A percentile compares a stretch with the other conserved stretches of the same genome.
phyloP scores from a whole-genome alignment of 2,329 filamentous ascomycete species.

The Penicillium verrucosum region DNA sequence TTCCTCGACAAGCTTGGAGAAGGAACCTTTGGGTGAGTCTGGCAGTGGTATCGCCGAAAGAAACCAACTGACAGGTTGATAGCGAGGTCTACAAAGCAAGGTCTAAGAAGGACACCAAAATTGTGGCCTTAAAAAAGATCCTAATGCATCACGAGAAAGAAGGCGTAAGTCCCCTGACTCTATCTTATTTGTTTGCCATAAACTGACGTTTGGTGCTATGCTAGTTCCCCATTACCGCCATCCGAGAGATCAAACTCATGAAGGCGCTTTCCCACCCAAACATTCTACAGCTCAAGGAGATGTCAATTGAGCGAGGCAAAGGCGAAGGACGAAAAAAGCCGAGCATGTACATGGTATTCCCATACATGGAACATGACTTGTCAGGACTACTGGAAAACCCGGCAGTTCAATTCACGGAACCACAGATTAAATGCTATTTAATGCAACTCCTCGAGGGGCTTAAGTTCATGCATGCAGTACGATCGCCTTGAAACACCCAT shows the following conservation, averaged over 20 bases:
- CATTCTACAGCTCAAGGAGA: slow-evolving; percentile 82
- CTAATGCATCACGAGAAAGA: slow-evolving; percentile 99
- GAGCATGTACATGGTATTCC: slow-evolving; percentile 97
- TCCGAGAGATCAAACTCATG: slow-evolving; percentile 94
- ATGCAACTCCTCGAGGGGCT: slow-evolving; percentile 87
- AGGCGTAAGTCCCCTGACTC: slow-evolving; percentile 56
- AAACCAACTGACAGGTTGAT: slow-evolving; percentile 16
- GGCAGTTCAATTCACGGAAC: slow-evolving; percentile 76
- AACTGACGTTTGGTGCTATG: not conserved
- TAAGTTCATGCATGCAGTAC: slow-evolving; percentile 77
- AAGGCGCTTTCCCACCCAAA: slow-evolving; percentile 94
- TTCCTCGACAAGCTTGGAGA: slow-evolving; percentile 67
- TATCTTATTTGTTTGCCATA: not conserved
- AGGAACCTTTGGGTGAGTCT: slow-evolving; percentile 80
- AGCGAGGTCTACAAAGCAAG: slow-evolving; percentile 89
- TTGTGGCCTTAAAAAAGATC: slow-evolving; percentile 95
- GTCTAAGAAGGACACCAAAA: slow-evolving; percentile 67
- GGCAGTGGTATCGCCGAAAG: not conserved
- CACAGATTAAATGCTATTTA: slow-evolving; percentile 98
- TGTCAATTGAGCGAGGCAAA: slow-evolving; percentile 80
- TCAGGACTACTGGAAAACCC: slow-evolving; percentile 95
- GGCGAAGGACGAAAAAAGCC: slow-evolving; percentile 71
- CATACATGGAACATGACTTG: slow-evolving; percentile 99
- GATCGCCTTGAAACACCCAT: not conserved
- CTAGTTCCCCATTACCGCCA: slow-evolving; percentile 89